Percentiles rank a stretch among this genome's conserved stretches.
Evolutionary conservation across 176 grass and related monocot species (phyloP).

Genomic region (Carex littledalei): DNA sequence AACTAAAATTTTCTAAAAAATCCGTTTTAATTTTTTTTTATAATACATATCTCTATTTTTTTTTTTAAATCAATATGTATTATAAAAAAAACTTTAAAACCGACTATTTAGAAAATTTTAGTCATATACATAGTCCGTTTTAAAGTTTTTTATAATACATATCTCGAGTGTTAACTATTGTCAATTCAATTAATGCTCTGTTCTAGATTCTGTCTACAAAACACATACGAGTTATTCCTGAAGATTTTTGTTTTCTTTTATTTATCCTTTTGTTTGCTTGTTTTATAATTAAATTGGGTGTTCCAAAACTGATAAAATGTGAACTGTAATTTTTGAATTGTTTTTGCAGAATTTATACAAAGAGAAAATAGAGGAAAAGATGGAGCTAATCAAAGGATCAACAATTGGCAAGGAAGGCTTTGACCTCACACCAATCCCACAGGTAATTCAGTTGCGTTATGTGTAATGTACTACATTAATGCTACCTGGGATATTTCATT

Average conservation of each 20-base stretch:
- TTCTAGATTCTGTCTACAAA: neutral
- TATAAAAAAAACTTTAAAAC: no score
- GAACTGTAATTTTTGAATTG: neutral
- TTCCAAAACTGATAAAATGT: neutral
- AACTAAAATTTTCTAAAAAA: no score
- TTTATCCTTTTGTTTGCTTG: neutral
- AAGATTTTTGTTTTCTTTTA: neutral
- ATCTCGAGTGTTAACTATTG: neutral
- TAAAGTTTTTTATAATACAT: no score
- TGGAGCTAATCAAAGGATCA: constrained; percentile 65
- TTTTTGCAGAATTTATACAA: constrained; percentile 58
- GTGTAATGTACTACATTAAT: neutral
- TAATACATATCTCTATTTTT: no score
- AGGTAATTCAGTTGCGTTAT: constrained; percentile 25
- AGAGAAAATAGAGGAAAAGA: constrained; percentile 48
- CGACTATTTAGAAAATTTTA: no score
- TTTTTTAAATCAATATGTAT: no score
- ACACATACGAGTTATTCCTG: neutral
- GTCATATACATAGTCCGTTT: no score
- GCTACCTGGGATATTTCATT: neutral
- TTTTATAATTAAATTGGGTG: neutral
- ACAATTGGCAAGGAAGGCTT: constrained; percentile 60
- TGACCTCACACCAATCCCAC: constrained; percentile 61
- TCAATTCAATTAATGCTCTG: neutral
- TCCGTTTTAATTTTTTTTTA: no score